Evolutionary conservation across 495 filamentous ascomycete species (phyloP).

Genomic region (Hypoxylon lienhwacheense): DNA sequence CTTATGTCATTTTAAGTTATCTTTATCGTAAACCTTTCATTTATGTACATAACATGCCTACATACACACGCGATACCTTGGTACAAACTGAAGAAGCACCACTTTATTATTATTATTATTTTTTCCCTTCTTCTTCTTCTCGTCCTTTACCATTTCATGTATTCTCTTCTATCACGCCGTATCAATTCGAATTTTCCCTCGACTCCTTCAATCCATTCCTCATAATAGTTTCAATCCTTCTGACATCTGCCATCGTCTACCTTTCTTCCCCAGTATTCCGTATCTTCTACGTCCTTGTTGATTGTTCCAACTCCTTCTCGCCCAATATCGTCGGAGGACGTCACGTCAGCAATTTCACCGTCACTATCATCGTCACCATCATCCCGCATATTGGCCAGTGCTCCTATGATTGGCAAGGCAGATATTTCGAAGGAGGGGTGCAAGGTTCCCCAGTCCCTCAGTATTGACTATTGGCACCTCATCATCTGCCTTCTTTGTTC

Average conservation of each 20-base stretch:
- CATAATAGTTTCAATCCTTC: conserved; percentile 16
- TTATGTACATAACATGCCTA: conserved; percentile 1
- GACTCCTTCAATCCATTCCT: conserved; percentile 9
- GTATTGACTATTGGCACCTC: no score
- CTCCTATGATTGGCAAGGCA: conserved; percentile 1
- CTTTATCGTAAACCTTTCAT: not conserved
- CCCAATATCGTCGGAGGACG: no score
- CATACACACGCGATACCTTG: conserved; percentile 21
- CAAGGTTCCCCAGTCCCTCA: conserved; percentile 9
- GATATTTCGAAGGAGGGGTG: conserved; percentile 19
- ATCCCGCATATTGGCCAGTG: conserved; percentile 13
- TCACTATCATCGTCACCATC: not conserved
- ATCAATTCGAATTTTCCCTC: conserved; percentile 22
- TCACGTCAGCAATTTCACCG: no score
- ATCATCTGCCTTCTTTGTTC: conserved; percentile 4
- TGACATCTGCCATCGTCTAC: conserved; percentile 15
- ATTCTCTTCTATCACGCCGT: no score
- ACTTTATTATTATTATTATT: conserved; percentile 23
- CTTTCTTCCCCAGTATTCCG: conserved; percentile 23
- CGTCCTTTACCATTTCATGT: no score
- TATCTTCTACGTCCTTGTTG: conserved; percentile 14
- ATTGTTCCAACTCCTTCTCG: not conserved
- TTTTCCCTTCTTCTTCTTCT: no score
- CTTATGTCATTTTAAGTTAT: no score
- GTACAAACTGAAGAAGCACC: conserved; percentile 25